These are phyloP conservation scores for Diaporthe vaccinii DNA, from an alignment of 2,329 filamentous ascomycete species.

Conservation along the genomic window DNA sequence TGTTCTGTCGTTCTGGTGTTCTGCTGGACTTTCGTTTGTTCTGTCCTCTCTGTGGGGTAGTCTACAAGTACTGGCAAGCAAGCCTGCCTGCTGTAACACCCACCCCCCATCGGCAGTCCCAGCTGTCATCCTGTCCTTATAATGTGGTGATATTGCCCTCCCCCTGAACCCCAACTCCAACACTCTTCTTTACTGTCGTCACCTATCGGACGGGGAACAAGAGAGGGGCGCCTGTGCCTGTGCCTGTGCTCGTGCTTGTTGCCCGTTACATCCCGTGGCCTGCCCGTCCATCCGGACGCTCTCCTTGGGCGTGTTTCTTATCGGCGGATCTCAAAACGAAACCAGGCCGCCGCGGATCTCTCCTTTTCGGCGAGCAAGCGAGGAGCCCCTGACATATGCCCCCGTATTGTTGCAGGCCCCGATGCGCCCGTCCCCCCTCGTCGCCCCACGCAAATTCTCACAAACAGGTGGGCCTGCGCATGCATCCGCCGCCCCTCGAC, in stretches of 20 bases:
- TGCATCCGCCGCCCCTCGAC: neutral
- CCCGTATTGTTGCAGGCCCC: conserved; percentile 30
- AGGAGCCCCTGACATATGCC: conserved; percentile 30
- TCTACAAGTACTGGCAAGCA: neutral
- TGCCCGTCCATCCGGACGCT: neutral
- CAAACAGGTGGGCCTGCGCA: conserved; percentile 23
- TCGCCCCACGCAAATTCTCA: conserved; percentile 23
- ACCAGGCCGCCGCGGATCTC: conserved; percentile 16
- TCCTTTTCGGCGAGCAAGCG: conserved; percentile 28
- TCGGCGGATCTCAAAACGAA: conserved; percentile 32
- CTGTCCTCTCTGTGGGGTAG: neutral
- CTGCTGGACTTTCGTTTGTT: neutral
- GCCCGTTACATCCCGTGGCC: conserved; percentile 11
- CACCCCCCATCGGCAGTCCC: neutral
- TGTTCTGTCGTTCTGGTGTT: neutral
- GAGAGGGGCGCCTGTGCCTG: conserved; percentile 7
- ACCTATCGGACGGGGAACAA: neutral
- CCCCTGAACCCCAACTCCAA: neutral
- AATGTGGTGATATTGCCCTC: conserved; percentile 28
- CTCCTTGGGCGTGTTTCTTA: conserved; percentile 14
- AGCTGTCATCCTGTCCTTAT: conserved; percentile 26
- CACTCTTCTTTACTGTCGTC: neutral
- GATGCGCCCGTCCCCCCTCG: conserved; percentile 18
- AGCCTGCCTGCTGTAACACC: neutral
- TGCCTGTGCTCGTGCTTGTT: neutral